These are phyloP conservation scores for Parastagonospora avenae DNA, from an alignment of 2,329 filamentous ascomycete genomes.

Conservation along the genomic window DNA sequence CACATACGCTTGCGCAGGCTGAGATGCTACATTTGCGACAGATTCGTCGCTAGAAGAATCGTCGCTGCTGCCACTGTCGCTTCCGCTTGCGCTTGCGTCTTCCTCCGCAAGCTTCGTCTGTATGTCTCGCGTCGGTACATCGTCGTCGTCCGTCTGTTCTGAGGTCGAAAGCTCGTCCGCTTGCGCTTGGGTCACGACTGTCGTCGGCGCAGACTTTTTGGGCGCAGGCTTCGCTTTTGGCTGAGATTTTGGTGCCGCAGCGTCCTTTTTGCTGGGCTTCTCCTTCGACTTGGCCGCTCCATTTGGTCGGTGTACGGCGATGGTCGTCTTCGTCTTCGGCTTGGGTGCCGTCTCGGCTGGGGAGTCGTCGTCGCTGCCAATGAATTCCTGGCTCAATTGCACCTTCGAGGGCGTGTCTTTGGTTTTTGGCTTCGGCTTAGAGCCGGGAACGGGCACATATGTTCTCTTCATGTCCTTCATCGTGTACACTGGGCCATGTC, in stretches of 20 bases:
- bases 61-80: slow-evolving; percentile 23
- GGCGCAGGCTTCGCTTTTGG: slow-evolving; percentile 17
- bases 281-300: slow-evolving; percentile 24
- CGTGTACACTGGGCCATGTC: slow-evolving; percentile 15
- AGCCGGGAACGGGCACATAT: slow-evolving; percentile 39
- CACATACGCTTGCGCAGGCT: slow-evolving; percentile 22
- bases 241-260: slow-evolving; percentile 11
- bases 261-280: slow-evolving; percentile 16
- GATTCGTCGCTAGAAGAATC: slow-evolving; percentile 47
- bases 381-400: slow-evolving; percentile 43
- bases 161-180: slow-evolving; percentile 31
- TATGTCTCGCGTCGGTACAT: slow-evolving; percentile 20
- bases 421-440: slow-evolving; percentile 32
- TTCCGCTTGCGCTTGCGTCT: slow-evolving; percentile 13
- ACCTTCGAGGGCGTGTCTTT: slow-evolving; percentile 24
- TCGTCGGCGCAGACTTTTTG: slow-evolving; percentile 29
- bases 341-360: slow-evolving; percentile 22
- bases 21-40: slow-evolving; percentile 34
- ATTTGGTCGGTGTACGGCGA: slow-evolving; percentile 39
- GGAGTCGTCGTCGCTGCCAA: slow-evolving; percentile 42
- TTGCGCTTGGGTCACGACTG: slow-evolving; percentile 23
- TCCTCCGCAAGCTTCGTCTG: slow-evolving; percentile 21
- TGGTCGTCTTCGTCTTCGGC: slow-evolving; percentile 32
- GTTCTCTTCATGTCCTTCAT: slow-evolving; percentile 46
- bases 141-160: slow-evolving; percentile 30